Conservation (phyloP, 768 basidiomycete genomes). For the Dioszegia aurantiaca region DNA sequence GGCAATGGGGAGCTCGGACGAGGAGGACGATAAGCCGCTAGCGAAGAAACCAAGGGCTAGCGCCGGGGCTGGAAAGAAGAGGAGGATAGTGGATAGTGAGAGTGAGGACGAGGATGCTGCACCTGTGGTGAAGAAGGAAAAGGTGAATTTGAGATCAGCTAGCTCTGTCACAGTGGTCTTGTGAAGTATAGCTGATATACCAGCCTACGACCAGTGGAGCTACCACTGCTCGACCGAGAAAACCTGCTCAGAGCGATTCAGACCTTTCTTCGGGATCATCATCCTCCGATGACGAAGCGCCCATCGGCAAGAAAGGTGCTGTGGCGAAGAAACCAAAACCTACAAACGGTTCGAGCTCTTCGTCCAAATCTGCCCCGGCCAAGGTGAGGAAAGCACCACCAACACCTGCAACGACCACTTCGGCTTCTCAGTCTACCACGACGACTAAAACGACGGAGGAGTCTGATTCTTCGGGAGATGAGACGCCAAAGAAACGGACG, state of each 20-base stretch:
- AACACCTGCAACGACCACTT: not conserved
- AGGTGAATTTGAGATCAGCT: not conserved
- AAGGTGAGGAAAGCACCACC: not conserved
- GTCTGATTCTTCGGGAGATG: constrained; percentile 42
- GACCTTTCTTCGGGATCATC: constrained; percentile 6
- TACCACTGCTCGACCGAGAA: constrained; percentile 1
- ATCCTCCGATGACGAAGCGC: not conserved
- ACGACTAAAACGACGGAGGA: not conserved
- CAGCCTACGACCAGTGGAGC: not conserved
- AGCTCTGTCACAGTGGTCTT: not conserved
- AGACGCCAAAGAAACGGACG: constrained; percentile 54
- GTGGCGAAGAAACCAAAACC: not conserved
- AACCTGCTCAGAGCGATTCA: constrained; percentile 17
- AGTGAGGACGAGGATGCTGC: constrained; percentile 51
- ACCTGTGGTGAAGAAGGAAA: constrained; percentile 53
- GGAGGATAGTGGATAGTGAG: constrained; percentile 36
- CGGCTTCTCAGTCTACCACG: not conserved
- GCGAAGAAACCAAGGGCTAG: constrained; percentile 37
- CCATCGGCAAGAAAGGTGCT: too few relatives aligned
- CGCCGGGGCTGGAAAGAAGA: constrained; percentile 20
- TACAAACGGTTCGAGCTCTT: not conserved
- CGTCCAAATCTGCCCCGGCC: not conserved
- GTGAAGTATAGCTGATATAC: not conserved
- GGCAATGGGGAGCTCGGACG: not conserved
- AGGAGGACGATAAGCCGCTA: constrained; percentile 43